Conservation (phyloP, 2,329 filamentous ascomycete genomes). For the Pezizomycotina sp. region DNA sequence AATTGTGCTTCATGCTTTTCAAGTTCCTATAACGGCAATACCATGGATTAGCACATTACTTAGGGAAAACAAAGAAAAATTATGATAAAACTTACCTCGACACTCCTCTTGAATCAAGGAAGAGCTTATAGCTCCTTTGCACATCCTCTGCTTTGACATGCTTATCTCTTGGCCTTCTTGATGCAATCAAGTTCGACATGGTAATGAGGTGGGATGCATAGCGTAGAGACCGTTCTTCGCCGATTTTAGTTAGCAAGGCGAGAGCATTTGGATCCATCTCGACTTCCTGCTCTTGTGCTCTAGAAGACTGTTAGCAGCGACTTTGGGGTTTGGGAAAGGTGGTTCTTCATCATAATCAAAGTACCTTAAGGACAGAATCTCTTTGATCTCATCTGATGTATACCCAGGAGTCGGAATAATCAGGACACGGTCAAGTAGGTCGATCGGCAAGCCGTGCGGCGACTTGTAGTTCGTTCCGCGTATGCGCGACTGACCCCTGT, state of each 20-base stretch:
- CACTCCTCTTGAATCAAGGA: constrained; percentile 79
- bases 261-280: constrained; percentile 80
- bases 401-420: constrained; percentile 92
- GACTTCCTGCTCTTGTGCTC: constrained; percentile 89
- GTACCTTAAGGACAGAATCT: constrained; percentile 85
- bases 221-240: constrained; percentile 73
- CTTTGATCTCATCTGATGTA: constrained; percentile 63
- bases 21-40: constrained; percentile 6
- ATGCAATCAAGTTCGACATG: constrained; percentile 70
- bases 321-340: too few relatives aligned
- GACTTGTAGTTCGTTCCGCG: constrained; percentile 84
- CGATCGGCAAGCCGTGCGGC: constrained; percentile 82
- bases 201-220: constrained; percentile 98
- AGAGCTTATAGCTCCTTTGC: constrained; percentile 80
- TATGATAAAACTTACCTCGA: constrained; percentile 34
- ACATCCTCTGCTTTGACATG: constrained; percentile 78
- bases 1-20: constrained; percentile 17
- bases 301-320: too few relatives aligned
- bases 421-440: constrained; percentile 88
- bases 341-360: too few relatives aligned
- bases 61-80: not conserved
- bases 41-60: constrained; percentile 1
- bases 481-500: constrained; percentile 79
- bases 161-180: constrained; percentile 49
- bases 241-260: constrained; percentile 87